phyloP scores from a whole-genome alignment of 768 basidiomycete species.

The Suillus spraguei region DNA sequence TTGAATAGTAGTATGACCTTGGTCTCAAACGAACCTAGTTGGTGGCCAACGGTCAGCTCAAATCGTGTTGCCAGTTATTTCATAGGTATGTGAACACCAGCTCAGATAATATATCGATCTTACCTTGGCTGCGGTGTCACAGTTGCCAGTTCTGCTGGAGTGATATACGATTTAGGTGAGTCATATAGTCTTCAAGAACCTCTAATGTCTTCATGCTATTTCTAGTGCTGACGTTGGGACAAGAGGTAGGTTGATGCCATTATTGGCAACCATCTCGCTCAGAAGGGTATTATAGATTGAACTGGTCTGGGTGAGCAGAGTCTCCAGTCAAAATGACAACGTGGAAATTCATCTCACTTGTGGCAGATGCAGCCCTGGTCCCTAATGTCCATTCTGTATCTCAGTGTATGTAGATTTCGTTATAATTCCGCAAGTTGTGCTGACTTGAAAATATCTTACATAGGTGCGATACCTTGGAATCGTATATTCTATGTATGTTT shows the following conservation, averaged over 20 bases:
- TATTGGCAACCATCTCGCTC: background rate
- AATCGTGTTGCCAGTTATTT: background rate
- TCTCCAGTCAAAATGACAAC: background rate
- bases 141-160: background rate
- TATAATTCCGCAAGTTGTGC: background rate
- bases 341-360: background rate
- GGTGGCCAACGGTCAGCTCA: background rate
- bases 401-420: background rate
- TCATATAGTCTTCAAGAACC: background rate
- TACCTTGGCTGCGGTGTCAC: background rate
- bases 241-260: constrained; percentile 1
- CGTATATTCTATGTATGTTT: background rate
- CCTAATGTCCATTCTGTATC: constrained; percentile 1
- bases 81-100: background rate
- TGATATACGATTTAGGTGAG: background rate
- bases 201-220: background rate
- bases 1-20: background rate
- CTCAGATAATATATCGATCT: background rate
- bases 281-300: background rate
- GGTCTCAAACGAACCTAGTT: background rate
- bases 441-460: background rate
- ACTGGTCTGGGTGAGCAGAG: constrained; percentile 1
- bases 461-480: background rate
- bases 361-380: background rate
- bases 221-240: background rate